Base-by-base conservation (phyloP, 805 yeast genomes). In the Myxozyma lipomycoides region DNA sequence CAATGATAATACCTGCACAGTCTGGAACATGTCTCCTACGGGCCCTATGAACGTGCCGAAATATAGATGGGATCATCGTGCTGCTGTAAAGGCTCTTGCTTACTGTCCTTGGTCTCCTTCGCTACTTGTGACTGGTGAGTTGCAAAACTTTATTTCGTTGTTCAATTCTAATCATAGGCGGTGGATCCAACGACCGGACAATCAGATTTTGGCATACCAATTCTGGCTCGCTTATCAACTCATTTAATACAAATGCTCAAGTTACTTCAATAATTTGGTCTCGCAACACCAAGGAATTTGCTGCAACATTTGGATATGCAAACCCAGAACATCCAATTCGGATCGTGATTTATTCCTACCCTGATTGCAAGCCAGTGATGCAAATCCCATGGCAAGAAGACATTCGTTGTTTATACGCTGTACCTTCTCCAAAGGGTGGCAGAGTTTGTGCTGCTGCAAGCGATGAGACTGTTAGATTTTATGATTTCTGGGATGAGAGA, bases 91-190 rank as follows among this genome's bases (percentile, higher is more conserved):
- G 61, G 97, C 96, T 0, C 71, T 90, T 40, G 84, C 91, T 2
- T 90, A 79, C 61, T 90, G 96, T 64, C 97, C 97, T 0, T 89
- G 96, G 96, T 76, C 87, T 18, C 79, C 79, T 12, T 75, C 84
- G 1, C 68, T 90, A 6, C 65, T 90, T 32, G 96, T 91, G 0
- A 88, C 96, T 0, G 62, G 62, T 57, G 41, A 7, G 35, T 40
- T 5, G 23, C 3, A 17, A 24, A 24, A 10, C 36, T 18, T 21
- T 44, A 12, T 6, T 18, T 18, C 12, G 7, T 26, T 23, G 34
- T 35, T 18, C 4, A 2, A 18, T 24, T 22, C 34, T 37, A n/a
- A 18, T 37, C 21, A 9, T 38, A 57, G 97, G 97, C 0, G 96
- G 93, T 2, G 97, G 97, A 0, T 78, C 83, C 19, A 82, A 80